These are phyloP conservation scores for Adansonia grandidieri DNA, from an alignment of 441 rosid genomes.

Conservation along the genomic window DNA sequence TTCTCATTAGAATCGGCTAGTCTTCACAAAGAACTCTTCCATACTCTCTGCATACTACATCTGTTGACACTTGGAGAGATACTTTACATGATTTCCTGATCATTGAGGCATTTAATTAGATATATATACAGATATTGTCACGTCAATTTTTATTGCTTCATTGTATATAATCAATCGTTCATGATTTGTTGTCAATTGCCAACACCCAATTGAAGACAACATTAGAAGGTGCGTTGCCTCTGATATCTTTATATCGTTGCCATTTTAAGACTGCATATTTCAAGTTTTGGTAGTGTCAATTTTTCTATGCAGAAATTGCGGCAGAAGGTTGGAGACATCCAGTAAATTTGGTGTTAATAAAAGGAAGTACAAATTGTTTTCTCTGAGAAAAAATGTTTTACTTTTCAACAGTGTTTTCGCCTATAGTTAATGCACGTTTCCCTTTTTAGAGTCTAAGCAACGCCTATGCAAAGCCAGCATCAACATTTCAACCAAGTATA, in stretches of 20 bases:
- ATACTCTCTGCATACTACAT: not conserved
- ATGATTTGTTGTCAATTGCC: not conserved
- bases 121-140: constrained; percentile 11
- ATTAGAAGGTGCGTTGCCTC: too few species aligned
- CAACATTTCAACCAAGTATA: not conserved
- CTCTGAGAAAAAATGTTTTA: too few species aligned
- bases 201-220: not conserved
- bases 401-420: too few species aligned
- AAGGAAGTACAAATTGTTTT: too few species aligned
- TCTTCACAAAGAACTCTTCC: not conserved
- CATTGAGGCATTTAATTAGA: constrained; percentile 10
- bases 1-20: constrained; percentile 1
- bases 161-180: not conserved
- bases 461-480: not conserved
- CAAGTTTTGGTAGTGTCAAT: too few species aligned
- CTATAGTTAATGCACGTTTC: too few species aligned
- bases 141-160: not conserved
- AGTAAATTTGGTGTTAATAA: too few species aligned
- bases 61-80: constrained; percentile 4
- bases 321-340: too few species aligned
- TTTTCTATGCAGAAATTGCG: too few species aligned
- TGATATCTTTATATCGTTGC: too few species aligned
- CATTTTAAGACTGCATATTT: too few species aligned
- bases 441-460: not conserved
- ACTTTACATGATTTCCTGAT: not conserved